These are phyloP conservation scores for Chaetomium olivaceum DNA, from an alignment of 2,329 filamentous ascomycete genomes.

Conservation along the genomic window DNA sequence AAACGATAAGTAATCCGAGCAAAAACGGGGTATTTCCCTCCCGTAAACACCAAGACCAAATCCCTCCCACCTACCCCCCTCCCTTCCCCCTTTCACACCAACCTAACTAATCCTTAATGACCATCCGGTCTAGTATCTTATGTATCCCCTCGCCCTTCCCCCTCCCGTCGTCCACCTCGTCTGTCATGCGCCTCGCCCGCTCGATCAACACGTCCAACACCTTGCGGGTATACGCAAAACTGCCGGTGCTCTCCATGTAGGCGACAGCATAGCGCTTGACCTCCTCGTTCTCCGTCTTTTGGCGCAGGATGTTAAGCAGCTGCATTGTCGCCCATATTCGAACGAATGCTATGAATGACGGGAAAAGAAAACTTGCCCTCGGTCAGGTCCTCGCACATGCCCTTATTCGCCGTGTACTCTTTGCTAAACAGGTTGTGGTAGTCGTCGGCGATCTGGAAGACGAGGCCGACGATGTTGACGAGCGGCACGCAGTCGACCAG, in stretches of 20 bases:
- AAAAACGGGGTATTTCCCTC: conserved; percentile 2
- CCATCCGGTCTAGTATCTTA: conserved; percentile 69
- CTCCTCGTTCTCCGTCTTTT: conserved; percentile 81
- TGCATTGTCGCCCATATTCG: conserved; percentile 72
- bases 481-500: conserved; percentile 75
- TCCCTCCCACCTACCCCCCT: too few species aligned
- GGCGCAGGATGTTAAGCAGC: conserved; percentile 87
- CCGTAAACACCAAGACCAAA: neutral
- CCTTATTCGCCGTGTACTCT: conserved; percentile 87
- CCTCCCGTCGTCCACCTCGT: conserved; percentile 63
- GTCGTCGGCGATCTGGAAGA: conserved; percentile 92
- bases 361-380: conserved; percentile 98
- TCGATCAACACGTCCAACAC: conserved; percentile 65
- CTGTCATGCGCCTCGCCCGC: conserved; percentile 62
- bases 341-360: conserved; percentile 87
- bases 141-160: conserved; percentile 60
- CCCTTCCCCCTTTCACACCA: neutral
- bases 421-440: conserved; percentile 79
- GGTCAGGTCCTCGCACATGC: conserved; percentile 90
- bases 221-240: conserved; percentile 79
- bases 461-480: conserved; percentile 79
- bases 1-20: neutral
- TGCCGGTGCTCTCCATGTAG: conserved; percentile 89
- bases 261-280: conserved; percentile 88
- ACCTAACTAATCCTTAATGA: conserved; percentile 33